Evolutionary conservation across 2,329 filamentous ascomycete species (phyloP).

Genomic region (Phialocephala subalpina): DNA sequence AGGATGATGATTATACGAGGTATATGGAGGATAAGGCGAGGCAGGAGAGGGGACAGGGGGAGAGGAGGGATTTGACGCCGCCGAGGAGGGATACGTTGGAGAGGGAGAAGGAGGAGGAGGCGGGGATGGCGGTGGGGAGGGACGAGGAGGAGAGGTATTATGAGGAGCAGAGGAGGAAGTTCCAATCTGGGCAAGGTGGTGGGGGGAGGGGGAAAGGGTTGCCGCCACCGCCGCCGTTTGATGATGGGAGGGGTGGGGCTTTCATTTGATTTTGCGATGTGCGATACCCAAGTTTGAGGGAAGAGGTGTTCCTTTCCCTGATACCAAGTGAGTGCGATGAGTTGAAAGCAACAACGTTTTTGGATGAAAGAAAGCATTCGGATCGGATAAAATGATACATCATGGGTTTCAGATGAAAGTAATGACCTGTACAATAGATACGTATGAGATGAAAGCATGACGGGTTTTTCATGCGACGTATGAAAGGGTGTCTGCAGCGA

Average conservation of each 20-base stretch:
- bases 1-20: constrained; percentile 27
- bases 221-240: constrained; percentile 3
- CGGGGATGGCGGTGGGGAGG: constrained; percentile 5
- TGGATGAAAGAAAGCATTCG: background rate
- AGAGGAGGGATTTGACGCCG: constrained; percentile 31
- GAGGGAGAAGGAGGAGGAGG: constrained; percentile 22
- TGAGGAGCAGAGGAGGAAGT: constrained; percentile 29
- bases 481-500: background rate
- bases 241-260: constrained; percentile 2
- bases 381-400: background rate
- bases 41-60: constrained; percentile 15
- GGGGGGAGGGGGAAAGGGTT: constrained; percentile 2
- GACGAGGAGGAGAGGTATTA: constrained; percentile 30
- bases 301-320: too few species aligned
- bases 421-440: constrained; percentile 4
- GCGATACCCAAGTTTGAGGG: background rate
- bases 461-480: background rate
- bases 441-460: background rate
- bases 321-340: too few species aligned
- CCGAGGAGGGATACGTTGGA: constrained; percentile 21
- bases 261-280: background rate
- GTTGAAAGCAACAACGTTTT: background rate
- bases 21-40: constrained; percentile 22
- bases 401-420: background rate
- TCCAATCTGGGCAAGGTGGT: constrained; percentile 13